These are phyloP conservation scores for Adansonia rubrostipa DNA, from an alignment of 441 rosid genomes.

Conservation along the genomic window DNA sequence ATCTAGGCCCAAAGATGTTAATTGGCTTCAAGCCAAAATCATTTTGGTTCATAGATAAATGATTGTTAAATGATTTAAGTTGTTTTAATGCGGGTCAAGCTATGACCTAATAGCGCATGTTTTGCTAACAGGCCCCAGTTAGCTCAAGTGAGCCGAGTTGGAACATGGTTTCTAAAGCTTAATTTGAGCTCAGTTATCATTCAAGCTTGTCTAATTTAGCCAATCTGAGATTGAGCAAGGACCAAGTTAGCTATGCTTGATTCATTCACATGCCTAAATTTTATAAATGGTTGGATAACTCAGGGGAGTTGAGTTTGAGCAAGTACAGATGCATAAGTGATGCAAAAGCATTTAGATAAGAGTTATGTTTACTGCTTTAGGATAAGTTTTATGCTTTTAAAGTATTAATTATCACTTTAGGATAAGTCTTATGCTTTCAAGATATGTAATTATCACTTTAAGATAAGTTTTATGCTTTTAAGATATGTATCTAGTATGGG, in stretches of 20 bases:
- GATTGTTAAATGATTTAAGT: neutral
- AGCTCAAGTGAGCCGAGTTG: neutral
- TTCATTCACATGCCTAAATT: neutral
- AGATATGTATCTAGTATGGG: too few relatives aligned
- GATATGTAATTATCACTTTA: too few relatives aligned
- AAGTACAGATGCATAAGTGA: neutral
- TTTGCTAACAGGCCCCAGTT: neutral
- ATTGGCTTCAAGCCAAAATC: neutral
- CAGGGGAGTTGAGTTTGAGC: neutral
- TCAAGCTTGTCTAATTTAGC: neutral
- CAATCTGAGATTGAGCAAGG: neutral
- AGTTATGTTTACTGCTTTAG: too few relatives aligned
- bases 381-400: too few relatives aligned
- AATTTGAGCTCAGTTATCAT: neutral
- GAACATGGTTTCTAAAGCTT: neutral
- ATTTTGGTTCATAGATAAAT: neutral
- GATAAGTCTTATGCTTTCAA: too few relatives aligned
- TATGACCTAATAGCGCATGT: neutral
- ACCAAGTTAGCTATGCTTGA: neutral
- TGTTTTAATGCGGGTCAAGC: neutral
- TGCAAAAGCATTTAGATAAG: too few relatives aligned
- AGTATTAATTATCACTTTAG: too few relatives aligned
- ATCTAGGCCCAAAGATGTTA: neutral
- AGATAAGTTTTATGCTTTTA: too few relatives aligned
- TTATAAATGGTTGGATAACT: neutral